Percentiles rank a stretch among this genome's conserved stretches.
Conservation (phyloP, 345 rosid species). For the Lumnitzera racemosa region DNA sequence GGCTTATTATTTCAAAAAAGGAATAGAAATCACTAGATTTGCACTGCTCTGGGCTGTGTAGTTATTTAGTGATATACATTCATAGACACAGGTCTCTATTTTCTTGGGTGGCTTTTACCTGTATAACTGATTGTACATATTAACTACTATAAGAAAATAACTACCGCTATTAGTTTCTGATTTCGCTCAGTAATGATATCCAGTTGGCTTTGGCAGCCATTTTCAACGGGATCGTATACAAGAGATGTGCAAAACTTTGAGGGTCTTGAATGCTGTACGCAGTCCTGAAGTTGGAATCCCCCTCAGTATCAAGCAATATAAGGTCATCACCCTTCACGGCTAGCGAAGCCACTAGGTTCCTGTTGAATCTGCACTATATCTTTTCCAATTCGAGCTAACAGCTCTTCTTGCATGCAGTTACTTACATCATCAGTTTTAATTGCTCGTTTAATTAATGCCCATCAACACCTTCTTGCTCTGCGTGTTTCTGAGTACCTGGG, state of each 20-base stretch:
- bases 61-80: no score
- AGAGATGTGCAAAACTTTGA: constrained; percentile 84
- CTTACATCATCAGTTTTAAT: constrained; percentile 79
- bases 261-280: constrained; percentile 85
- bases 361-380: constrained; percentile 2
- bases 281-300: constrained; percentile 81
- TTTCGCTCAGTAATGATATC: constrained; percentile 46
- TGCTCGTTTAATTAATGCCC: constrained; percentile 85
- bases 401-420: constrained; percentile 37
- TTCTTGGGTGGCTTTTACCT: no score
- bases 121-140: no score
- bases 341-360: constrained; percentile 1
- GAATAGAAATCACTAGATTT: no score
- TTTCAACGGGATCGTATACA: constrained; percentile 87
- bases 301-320: constrained; percentile 83
- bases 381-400: constrained; percentile 15
- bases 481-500: constrained; percentile 84
- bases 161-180: constrained; percentile 20
- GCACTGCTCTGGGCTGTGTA: no score
- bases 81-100: no score
- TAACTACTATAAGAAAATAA: neutral
- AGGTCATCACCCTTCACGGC: constrained; percentile 41
- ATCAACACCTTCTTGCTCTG: constrained; percentile 77
- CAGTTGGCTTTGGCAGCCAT: constrained; percentile 72
- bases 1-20: no score